A percentile compares a stretch with the other conserved stretches of the same genome.
phyloP scores from a whole-genome alignment of 139 green algal genomes.

The Tetradesmus lagerheimii region DNA sequence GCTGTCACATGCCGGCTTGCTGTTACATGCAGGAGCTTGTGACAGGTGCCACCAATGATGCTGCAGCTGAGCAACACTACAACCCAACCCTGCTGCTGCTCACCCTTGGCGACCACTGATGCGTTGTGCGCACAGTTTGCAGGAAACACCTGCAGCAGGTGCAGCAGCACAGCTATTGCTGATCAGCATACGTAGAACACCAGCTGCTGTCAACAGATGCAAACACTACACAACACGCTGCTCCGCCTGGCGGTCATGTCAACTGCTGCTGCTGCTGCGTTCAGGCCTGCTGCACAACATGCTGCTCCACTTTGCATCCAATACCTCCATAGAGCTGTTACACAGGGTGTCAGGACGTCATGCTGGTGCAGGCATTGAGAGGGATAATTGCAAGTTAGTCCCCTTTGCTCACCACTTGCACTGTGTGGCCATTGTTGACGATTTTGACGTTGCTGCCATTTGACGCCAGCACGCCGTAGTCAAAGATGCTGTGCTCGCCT shows the following conservation, averaged over 20 bases:
- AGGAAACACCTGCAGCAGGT: slow-evolving; percentile 10
- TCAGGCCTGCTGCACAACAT: no score
- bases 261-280: no score
- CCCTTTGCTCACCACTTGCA: neutral
- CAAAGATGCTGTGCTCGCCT: slow-evolving; percentile 8
- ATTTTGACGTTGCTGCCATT: neutral
- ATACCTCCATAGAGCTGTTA: no score
- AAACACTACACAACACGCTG: no score
- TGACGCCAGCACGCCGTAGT: slow-evolving; percentile 14
- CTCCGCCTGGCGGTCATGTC: no score
- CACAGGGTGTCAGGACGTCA: no score
- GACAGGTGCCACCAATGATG: neutral
- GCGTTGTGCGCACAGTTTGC: neutral
- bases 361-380: neutral
- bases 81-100: neutral
- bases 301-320: no score
- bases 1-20: no score
- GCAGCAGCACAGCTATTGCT: neutral
- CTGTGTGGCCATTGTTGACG: slow-evolving; percentile 30
- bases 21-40: neutral
- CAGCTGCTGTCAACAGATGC: neutral
- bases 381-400: no score
- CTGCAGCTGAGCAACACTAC: neutral
- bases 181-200: neutral
- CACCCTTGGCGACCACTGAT: slow-evolving; percentile 16